Evolutionary conservation across 768 basidiomycete genomes (phyloP).

Genomic region (Suillus luteus): DNA sequence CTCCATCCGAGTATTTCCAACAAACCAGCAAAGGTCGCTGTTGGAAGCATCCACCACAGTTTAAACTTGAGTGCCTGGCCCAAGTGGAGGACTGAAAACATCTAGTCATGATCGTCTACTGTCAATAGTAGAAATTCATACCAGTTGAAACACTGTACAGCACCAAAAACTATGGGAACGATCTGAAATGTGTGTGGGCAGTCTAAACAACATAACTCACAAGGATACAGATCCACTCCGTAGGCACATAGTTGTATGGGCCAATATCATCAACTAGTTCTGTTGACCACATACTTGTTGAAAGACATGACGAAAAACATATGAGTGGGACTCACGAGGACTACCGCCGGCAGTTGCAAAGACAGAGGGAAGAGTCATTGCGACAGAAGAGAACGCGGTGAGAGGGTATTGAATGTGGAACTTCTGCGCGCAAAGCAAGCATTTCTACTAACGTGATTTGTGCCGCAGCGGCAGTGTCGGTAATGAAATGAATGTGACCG

Average conservation of each 20-base stretch:
- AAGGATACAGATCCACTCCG: slow-evolving; percentile 37
- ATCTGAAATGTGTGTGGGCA: background rate
- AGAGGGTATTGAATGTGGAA: background rate
- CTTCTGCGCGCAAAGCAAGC: background rate
- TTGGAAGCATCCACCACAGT: slow-evolving; percentile 56
- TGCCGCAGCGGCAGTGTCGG: background rate
- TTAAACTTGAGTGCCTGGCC: slow-evolving; percentile 45
- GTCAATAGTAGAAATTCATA: slow-evolving; percentile 21
- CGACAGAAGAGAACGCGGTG: background rate
- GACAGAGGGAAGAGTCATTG: background rate
- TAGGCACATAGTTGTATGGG: slow-evolving; percentile 44
- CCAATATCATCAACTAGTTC: background rate
- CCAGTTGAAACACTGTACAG: slow-evolving; percentile 44
- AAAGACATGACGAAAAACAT: too few species aligned
- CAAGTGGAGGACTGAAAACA: slow-evolving; percentile 44
- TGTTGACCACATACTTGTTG: background rate
- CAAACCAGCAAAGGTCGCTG: slow-evolving; percentile 47
- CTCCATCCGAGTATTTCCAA: slow-evolving; percentile 59
- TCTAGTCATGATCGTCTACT: background rate
- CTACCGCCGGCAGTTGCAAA: too few species aligned
- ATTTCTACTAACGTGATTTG: background rate
- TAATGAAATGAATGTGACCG: background rate
- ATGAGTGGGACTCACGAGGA: background rate
- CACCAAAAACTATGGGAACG: slow-evolving; percentile 33
- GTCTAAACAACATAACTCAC: background rate